Conservation (phyloP, 2,329 filamentous ascomycete genomes). For the Diaporthe eres region DNA sequence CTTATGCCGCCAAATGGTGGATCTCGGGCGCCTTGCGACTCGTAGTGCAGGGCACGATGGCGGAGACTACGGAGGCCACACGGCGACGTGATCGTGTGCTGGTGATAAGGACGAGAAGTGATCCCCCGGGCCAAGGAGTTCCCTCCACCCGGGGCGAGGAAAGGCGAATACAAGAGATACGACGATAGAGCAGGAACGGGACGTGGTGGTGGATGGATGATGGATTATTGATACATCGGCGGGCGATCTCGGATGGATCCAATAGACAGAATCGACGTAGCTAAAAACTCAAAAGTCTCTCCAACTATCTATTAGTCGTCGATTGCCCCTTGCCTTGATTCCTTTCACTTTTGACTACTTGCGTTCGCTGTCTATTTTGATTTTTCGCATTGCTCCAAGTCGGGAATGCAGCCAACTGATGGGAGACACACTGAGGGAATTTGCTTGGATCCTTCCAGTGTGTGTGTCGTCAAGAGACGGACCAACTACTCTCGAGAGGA, state of each 20-base stretch:
- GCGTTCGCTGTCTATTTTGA: neutral
- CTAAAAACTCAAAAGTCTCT: slow-evolving; percentile 9
- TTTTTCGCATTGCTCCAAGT: neutral
- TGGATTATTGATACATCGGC: slow-evolving; percentile 11
- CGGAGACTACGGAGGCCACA: neutral
- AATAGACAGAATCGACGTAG: slow-evolving; percentile 23
- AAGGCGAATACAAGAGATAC: neutral
- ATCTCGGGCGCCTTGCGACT: neutral
- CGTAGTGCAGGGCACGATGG: neutral
- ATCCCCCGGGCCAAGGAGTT: neutral
- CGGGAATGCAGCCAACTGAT: neutral
- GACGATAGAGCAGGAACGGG: slow-evolving; percentile 6
- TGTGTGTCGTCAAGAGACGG: neutral
- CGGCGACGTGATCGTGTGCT: neutral
- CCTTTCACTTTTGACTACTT: neutral
- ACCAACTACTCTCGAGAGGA: neutral
- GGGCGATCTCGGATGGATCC: slow-evolving; percentile 15
- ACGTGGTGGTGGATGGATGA: neutral
- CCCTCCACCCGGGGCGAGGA: neutral
- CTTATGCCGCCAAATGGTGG: neutral
- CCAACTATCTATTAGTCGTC: neutral
- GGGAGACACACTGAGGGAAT: neutral
- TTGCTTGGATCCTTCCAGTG: neutral
- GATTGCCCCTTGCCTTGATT: neutral
- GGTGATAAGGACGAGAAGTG: neutral